phyloP scores from a whole-genome alignment of 2,329 filamentous ascomycete species.

The Gremmenia infestans region DNA sequence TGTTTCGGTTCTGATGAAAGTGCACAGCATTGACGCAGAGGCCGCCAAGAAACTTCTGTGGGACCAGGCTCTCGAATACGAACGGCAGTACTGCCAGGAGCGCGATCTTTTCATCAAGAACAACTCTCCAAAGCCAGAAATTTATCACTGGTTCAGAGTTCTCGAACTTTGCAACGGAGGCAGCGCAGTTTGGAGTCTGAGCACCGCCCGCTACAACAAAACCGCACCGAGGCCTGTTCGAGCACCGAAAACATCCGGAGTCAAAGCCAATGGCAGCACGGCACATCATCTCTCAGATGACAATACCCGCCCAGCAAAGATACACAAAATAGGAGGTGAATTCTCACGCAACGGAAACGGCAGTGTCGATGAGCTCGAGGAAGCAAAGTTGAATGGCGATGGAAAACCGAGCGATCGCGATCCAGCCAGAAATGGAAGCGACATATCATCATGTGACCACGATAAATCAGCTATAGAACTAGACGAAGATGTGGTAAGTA shows the following conservation, averaged over 20 bases:
- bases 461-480: too few relatives aligned
- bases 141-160: constrained; percentile 1
- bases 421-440: too few relatives aligned
- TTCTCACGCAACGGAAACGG: too few relatives aligned
- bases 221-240: neutral
- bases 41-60: neutral
- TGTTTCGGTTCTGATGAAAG: neutral
- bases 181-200: neutral
- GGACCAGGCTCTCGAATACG: neutral
- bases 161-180: neutral
- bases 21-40: neutral
- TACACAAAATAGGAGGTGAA: too few relatives aligned
- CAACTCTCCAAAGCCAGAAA: neutral
- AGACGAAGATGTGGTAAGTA: too few relatives aligned
- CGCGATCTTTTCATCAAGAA: neutral
- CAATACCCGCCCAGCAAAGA: too few relatives aligned
- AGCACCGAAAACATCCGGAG: neutral
- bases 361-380: too few relatives aligned
- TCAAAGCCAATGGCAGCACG: too few relatives aligned
- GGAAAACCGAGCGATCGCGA: too few relatives aligned
- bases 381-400: too few relatives aligned
- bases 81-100: neutral
- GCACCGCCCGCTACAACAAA: neutral
- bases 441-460: too few relatives aligned
- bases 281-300: too few relatives aligned